A percentile compares a stretch with the other conserved stretches of the same genome.
Evolutionary conservation across 331 rosid species (phyloP).

Genomic region (Dryas integrifolia): DNA sequence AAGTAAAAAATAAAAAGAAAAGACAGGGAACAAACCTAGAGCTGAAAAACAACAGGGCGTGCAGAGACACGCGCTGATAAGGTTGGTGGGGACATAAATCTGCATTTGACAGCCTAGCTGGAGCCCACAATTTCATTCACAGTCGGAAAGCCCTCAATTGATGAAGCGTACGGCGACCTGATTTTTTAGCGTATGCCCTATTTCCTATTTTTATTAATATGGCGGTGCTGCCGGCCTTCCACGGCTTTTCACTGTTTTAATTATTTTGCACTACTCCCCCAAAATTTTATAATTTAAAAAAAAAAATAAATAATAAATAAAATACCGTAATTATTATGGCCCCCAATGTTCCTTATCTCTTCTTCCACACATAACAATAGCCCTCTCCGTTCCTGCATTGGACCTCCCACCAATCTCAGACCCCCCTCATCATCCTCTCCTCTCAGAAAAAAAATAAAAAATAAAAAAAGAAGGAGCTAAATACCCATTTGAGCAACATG

Average conservation of each 20-base stretch:
- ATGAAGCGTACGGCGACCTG: slow-evolving; percentile 55
- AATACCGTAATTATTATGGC: slow-evolving; percentile 42
- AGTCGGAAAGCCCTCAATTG: slow-evolving; percentile 13
- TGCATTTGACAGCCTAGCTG: not conserved
- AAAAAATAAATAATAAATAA: not conserved
- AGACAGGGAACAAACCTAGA: too few species aligned
- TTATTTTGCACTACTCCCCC: slow-evolving; percentile 1
- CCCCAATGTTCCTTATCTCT: slow-evolving; percentile 58
- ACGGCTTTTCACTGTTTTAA: slow-evolving; percentile 31
- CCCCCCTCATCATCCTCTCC: not conserved
- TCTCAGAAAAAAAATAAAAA: not conserved
- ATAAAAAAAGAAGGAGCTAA: not conserved
- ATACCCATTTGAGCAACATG: slow-evolving; percentile 23
- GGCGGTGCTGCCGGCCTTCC: slow-evolving; percentile 33
- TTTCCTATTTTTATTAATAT: not conserved
- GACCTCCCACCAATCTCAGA: slow-evolving; percentile 12
- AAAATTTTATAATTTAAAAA: not conserved
- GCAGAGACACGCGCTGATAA: not conserved
- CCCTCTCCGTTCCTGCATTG: slow-evolving; percentile 11
- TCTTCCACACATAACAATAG: slow-evolving; percentile 19
- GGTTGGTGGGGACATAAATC: not conserved
- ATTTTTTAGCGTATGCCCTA: slow-evolving; percentile 2
- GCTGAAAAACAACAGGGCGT: not conserved
- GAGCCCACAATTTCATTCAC: not conserved
- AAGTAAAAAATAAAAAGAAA: too few species aligned